phyloP scores from a whole-genome alignment of 1,139 yeast genomes.

The Scheffersomyces parashehatae region DNA sequence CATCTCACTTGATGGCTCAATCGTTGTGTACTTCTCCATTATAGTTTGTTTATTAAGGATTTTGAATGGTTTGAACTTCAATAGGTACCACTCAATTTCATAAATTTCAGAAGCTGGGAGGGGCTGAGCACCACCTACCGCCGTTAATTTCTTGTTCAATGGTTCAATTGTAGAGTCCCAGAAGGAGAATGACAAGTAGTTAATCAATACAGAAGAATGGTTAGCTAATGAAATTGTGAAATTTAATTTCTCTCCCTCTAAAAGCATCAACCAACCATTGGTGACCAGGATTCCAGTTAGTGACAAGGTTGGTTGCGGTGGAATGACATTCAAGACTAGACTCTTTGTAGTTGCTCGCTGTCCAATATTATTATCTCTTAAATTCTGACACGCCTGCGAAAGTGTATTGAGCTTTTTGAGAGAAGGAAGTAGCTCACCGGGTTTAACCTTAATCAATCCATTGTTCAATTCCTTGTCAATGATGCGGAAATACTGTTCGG shows the following conservation, averaged over 20 bases:
- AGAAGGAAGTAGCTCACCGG: conserved; percentile 1
- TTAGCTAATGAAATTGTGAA: conserved; percentile 59
- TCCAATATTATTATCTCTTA: conserved; percentile 17
- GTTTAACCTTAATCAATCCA: conserved; percentile 16
- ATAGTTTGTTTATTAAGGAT: conserved; percentile 42
- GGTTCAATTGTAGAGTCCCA: conserved; percentile 76
- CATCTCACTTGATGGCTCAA: conserved; percentile 31
- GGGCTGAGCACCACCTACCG: conserved; percentile 27
- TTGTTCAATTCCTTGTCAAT: conserved; percentile 26
- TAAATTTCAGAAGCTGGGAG: conserved; percentile 63
- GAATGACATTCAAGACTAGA: conserved; percentile 45
- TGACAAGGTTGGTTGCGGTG: conserved; percentile 67
- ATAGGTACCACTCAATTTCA: conserved; percentile 71
- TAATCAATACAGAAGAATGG: conserved; percentile 55
- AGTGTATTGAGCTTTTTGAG: not conserved
- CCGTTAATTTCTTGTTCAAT: conserved; percentile 40
- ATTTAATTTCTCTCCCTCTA: conserved; percentile 69
- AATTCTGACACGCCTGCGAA: conserved; percentile 22
- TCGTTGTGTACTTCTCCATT: conserved; percentile 32
- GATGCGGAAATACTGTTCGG: conserved; percentile 30
- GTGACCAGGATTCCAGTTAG: conserved; percentile 55
- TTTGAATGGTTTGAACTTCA: conserved; percentile 58
- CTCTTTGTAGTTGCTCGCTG: conserved; percentile 20
- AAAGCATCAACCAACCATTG: conserved; percentile 72
- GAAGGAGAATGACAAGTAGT: conserved; percentile 60